Conservation (phyloP, 2,329 filamentous ascomycete species). For the Dryadomyces quercivorus region DNA sequence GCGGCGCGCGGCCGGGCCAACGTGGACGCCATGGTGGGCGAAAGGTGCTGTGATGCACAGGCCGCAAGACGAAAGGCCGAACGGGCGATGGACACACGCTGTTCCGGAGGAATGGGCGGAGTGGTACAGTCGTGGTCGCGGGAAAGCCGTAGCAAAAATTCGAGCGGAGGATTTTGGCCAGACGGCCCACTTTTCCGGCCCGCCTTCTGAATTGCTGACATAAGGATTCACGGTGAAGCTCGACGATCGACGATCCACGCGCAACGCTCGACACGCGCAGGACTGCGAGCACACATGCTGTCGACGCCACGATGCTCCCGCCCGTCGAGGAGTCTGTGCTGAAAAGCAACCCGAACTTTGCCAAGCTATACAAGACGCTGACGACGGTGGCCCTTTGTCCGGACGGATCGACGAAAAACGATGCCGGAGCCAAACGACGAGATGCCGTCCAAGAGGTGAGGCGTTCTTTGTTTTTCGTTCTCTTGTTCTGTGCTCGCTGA, state of each 20-base stretch:
- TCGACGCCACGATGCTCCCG: slow-evolving; percentile 36
- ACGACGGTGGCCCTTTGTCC: slow-evolving; percentile 41
- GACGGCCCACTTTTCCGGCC: neutral
- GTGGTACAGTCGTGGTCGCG: neutral
- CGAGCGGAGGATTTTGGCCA: neutral
- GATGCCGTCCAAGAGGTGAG: slow-evolving; percentile 36
- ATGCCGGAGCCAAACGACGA: slow-evolving; percentile 36
- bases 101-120: neutral
- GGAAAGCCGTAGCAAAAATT: slow-evolving; percentile 5
- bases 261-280: neutral
- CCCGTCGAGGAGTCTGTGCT: slow-evolving; percentile 43
- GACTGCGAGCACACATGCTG: neutral
- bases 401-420: slow-evolving; percentile 37
- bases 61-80: neutral
- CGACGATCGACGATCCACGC: neutral
- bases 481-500: neutral
- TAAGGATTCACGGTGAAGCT: too few relatives aligned
- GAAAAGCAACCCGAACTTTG: slow-evolving; percentile 45
- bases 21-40: neutral
- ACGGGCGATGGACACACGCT: too few relatives aligned
- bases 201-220: neutral
- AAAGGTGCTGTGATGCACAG: neutral
- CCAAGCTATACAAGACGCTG: slow-evolving; percentile 42
- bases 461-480: neutral
- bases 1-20: neutral